Evolutionary conservation across 2,329 filamentous ascomycete species (phyloP).

Genomic region (Volutella citrinella): DNA sequence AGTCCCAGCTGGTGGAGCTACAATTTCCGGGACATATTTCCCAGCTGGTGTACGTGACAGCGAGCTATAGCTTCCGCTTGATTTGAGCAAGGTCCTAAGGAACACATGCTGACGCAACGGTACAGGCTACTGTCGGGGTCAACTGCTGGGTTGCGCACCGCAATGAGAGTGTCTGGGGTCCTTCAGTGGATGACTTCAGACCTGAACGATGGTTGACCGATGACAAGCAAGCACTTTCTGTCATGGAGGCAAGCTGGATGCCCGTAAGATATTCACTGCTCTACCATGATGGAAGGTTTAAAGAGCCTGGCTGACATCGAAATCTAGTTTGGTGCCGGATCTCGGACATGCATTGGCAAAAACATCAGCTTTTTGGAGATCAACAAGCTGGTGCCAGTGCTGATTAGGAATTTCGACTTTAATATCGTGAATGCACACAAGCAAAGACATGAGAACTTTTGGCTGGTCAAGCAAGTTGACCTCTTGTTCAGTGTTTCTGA

Average conservation of each 20-base stretch:
- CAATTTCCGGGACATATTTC: slow-evolving; percentile 32
- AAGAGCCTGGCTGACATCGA: no score
- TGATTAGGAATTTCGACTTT: slow-evolving; percentile 8
- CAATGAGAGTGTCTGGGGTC: slow-evolving; percentile 40
- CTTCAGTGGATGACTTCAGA: slow-evolving; percentile 40
- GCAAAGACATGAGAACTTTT: neutral
- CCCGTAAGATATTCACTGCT: neutral
- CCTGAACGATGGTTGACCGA: slow-evolving; percentile 45
- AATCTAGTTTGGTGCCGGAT: slow-evolving; percentile 64
- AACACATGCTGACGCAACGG: slow-evolving; percentile 27
- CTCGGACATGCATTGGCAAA: slow-evolving; percentile 66
- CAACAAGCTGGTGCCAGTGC: slow-evolving; percentile 53
- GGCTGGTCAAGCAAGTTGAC: slow-evolving; percentile 6
- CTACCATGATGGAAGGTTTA: no score
- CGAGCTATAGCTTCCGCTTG: slow-evolving; percentile 8
- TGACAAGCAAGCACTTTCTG: neutral
- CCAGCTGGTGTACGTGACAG: slow-evolving; percentile 16
- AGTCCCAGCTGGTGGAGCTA: slow-evolving; percentile 41
- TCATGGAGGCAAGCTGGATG: slow-evolving; percentile 7
- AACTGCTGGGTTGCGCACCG: slow-evolving; percentile 37
- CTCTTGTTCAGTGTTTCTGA: no score
- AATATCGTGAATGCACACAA: neutral
- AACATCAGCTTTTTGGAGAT: slow-evolving; percentile 60
- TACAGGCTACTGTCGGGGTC: slow-evolving; percentile 37
- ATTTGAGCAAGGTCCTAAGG: neutral